These are phyloP conservation scores for Parachaetomium inaequale DNA, from an alignment of 495 filamentous ascomycete genomes.

Conservation along the genomic window DNA sequence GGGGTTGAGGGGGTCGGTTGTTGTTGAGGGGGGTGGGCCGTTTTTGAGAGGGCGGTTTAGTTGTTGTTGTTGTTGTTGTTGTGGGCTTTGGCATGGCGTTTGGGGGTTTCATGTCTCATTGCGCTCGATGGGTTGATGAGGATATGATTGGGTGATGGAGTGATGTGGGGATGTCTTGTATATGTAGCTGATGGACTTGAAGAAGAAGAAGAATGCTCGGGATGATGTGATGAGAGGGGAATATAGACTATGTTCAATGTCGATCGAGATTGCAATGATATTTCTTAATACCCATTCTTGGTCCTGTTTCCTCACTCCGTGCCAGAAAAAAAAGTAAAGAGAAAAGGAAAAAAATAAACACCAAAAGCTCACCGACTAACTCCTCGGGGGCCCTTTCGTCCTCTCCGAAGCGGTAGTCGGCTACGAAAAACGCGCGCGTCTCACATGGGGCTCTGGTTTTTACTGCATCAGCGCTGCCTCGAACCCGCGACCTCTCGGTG, in stretches of 20 bases:
- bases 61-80: not conserved
- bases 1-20: too few relatives aligned
- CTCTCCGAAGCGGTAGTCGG: too few relatives aligned
- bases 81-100: not conserved
- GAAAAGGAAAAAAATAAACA: not conserved
- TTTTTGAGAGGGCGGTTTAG: too few relatives aligned
- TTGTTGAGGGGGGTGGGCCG: too few relatives aligned
- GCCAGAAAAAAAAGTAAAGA: too few relatives aligned
- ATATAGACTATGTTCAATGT: not conserved
- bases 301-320: too few relatives aligned
- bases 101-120: too few relatives aligned
- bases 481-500: not conserved
- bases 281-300: not conserved
- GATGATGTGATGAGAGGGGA: not conserved
- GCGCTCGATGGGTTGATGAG: not conserved
- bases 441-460: not conserved
- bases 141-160: not conserved
- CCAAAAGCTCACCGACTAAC: not conserved
- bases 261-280: slow-evolving; percentile 4
- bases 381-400: not conserved
- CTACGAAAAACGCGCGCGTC: not conserved
- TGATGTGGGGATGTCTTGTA: not conserved
- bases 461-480: not conserved
- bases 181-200: not conserved
- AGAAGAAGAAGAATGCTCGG: not conserved